Base-by-base conservation (phyloP, 2,329 filamentous ascomycete species). In the Cryphonectria nitschkei region DNA sequence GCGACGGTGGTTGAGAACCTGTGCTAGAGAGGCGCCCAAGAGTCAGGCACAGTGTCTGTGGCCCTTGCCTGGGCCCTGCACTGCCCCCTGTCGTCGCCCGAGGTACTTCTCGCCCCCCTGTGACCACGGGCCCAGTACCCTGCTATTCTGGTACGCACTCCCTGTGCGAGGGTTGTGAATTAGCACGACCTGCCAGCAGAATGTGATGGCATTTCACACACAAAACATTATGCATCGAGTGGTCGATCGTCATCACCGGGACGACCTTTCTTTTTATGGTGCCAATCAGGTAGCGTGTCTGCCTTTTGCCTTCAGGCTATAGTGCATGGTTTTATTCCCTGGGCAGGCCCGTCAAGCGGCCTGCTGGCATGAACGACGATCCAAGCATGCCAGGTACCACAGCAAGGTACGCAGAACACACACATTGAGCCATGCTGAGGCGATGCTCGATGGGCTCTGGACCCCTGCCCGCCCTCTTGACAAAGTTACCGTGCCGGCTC, bases 341-440 rank as follows among this genome's bases (percentile, higher is more conserved):
- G 8, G 52, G 50, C 50, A n/a, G 29, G 65, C 54, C 54, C n/a
- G 7, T 29, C n/a, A 26, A 67, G 32, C 32, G 29, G 26, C 52
- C 54, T 16, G 66, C 50, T 52, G 56, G 66, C 66, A 68, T 68
- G 66, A 68, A 68, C 56, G 56, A 41, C 62, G 32, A 46, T 60
- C 58, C 60, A 46, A 34, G 54, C 29, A 62, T 14, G 37, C 37
- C 3, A 39, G 37, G 37, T 39, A 39, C 37, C 6, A 39, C 11
- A 39, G 37, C 37, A 39, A 39, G 11, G 37, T 39, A 39, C 37
- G 11, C 37, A 39, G 1, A 39, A 39, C 37, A 39, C 37, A 39
- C 29, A 19, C 22, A 63, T 37, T 4, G 4, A 26, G 37, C 22
- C 52, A 56, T 32, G 52, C 52, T 29, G 52, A 52, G 65, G 32